Percentiles rank a stretch among this genome's conserved stretches.
phyloP scores from a whole-genome alignment of 2,329 filamentous ascomycete species.

The Talaromyces sp. region DNA sequence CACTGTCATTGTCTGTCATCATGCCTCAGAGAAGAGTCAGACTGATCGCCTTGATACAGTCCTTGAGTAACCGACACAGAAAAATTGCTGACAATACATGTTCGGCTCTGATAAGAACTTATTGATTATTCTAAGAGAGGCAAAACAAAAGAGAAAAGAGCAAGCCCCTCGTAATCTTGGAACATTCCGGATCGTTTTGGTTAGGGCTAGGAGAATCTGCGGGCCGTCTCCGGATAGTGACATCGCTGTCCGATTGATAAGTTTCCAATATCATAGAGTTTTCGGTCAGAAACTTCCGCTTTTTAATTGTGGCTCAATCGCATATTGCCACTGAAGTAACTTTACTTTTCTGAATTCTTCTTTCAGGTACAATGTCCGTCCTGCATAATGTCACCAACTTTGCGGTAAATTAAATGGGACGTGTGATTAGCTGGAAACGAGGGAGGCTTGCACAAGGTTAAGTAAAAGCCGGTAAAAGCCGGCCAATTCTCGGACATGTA shows the following conservation, averaged over 20 bases:
- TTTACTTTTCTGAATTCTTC: not conserved
- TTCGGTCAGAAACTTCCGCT: not conserved
- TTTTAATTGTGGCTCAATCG: not conserved
- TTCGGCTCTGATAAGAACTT: not conserved
- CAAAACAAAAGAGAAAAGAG: not conserved
- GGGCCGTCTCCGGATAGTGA: not conserved
- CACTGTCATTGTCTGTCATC: not conserved
- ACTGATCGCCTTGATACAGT: not conserved
- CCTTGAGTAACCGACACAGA: not conserved
- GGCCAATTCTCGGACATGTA: not conserved
- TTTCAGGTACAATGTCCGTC: slow-evolving; percentile 3
- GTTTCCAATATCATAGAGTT: not conserved
- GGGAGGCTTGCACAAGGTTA: not conserved
- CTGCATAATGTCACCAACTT: not conserved
- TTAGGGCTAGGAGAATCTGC: slow-evolving; percentile 3
- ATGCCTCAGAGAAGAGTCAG: not conserved
- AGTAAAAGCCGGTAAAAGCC: not conserved
- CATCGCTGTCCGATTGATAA: not conserved
- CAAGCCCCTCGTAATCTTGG: not conserved
- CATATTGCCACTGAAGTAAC: not conserved
- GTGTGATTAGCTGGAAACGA: not conserved
- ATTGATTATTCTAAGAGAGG: not conserved
- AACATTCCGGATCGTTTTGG: not conserved
- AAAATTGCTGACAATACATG: not conserved
- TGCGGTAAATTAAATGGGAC: not conserved